Conservation (phyloP, 2,329 filamentous ascomycete species). For the Cytospora paraplurivora region DNA sequence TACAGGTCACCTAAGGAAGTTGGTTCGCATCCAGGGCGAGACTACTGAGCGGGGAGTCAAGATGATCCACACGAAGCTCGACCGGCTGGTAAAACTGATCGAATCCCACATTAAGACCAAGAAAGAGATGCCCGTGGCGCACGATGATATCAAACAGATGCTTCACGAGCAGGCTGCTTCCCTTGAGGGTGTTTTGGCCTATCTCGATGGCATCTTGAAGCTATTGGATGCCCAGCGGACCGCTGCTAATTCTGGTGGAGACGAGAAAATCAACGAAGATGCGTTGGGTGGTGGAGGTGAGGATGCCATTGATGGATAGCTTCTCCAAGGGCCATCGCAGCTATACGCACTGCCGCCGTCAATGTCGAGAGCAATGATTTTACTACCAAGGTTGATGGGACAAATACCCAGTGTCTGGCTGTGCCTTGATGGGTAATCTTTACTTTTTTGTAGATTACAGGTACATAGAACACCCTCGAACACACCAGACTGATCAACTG, state of each 20-base stretch:
- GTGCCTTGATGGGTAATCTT: no score
- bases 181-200: neutral
- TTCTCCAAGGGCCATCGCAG: no score
- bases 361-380: no score
- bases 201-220: neutral
- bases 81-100: neutral
- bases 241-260: neutral
- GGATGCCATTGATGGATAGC: no score
- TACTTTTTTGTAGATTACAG: no score
- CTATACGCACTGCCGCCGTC: no score
- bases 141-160: neutral
- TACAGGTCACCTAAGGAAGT: neutral
- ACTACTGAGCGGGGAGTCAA: neutral
- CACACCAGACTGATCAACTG: no score
- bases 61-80: neutral
- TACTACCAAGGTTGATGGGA: no score
- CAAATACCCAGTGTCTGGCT: no score
- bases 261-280: neutral
- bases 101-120: neutral
- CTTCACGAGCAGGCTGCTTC: neutral
- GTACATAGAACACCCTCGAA: no score
- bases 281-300: neutral
- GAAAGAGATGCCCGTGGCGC: neutral
- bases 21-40: neutral
- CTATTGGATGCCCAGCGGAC: neutral